Base-by-base conservation (phyloP, 768 basidiomycete species). In the Lactarius deliciosus region DNA sequence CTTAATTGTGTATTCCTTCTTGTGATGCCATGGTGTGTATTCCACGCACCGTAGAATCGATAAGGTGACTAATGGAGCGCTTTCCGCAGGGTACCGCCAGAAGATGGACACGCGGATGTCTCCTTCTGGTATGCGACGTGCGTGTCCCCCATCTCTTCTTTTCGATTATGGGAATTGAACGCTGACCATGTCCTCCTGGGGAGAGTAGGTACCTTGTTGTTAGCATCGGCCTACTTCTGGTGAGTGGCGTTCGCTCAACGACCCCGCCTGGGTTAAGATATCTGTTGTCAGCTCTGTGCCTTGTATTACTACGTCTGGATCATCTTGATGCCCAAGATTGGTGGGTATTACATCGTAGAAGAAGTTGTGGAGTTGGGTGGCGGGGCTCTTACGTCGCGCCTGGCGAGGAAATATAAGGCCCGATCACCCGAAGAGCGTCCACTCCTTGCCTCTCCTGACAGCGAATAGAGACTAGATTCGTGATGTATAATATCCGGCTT, bases 261-360 rank as follows among this genome's bases (percentile, higher is more conserved):
- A 22, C 30, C 13, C 15, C 2, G 36, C 38, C 11, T n/a, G 18
- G 15, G 13, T 32, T 68, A 53, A 64, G 36, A 18, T 16, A 20
- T 2, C 30, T 18, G 30, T 43, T 32, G 41, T 68, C 32, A 62
- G 66, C 61, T 71, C n/a, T 74, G 73, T 36, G 71, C 64, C n/a
- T 38, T 74, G 32, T 74, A 77, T 64, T 76, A 75, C 60, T 73
- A 70, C 43, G 30, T 82, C 22, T 83, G 82, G 82, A 79, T 81
- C 30, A 71, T 80, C 10, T 40, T 80, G 1, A 75, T 84, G 3
- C 82, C 83, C 22, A 77, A 71, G 58, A 60, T 77, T 6, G 79
- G 82, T 10, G 78, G 79, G 0, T 84, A 84, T 66, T 78, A 80
- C 58, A 75, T 83, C 8, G 77, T 81, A 1, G 80, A 81, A 63